A percentile compares a stretch with the other conserved stretches of the same genome.
phyloP scores from a whole-genome alignment of 2,329 filamentous ascomycete genomes.

The Diplodia mutila region DNA sequence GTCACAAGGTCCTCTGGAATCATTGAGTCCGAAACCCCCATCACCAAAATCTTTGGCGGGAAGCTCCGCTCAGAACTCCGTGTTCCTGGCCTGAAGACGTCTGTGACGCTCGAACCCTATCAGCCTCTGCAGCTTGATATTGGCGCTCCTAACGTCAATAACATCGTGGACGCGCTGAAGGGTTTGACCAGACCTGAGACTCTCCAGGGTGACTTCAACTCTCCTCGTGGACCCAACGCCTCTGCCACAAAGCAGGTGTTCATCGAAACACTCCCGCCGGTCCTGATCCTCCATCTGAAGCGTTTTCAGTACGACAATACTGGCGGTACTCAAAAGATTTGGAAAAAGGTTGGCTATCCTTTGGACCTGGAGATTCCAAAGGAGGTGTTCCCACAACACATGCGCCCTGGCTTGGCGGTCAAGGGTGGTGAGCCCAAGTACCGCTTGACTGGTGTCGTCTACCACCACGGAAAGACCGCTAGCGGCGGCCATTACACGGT shows the following conservation, averaged over 20 bases:
- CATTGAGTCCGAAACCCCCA: conserved; percentile 72
- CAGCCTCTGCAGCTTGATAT: conserved; percentile 96
- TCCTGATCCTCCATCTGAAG: conserved; percentile 93
- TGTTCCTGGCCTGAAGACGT: conserved; percentile 84
- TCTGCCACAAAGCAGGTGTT: conserved; percentile 91
- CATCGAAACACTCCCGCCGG: conserved; percentile 87
- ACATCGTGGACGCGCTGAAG: conserved; percentile 88
- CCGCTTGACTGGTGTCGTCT: conserved; percentile 85
- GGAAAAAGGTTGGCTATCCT: conserved; percentile 97
- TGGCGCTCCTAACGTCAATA: conserved; percentile 80
- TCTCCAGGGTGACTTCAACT: conserved; percentile 82
- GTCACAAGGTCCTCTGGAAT: conserved; percentile 84
- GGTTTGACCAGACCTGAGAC: conserved; percentile 82
- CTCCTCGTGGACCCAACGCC: conserved; percentile 74
- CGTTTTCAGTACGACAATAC: conserved; percentile 93
- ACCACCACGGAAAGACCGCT: conserved; percentile 96
- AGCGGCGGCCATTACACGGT: conserved; percentile 97
- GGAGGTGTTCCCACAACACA: conserved; percentile 80
- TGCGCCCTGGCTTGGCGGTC: conserved; percentile 66
- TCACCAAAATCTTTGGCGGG: conserved; percentile 94
- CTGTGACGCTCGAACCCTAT: conserved; percentile 90
- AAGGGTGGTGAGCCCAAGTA: conserved; percentile 79
- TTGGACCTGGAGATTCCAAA: conserved; percentile 91
- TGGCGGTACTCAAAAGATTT: conserved; percentile 92
- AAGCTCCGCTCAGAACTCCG: conserved; percentile 87